A percentile compares a stretch with the other conserved stretches of the same genome.
Conservation (phyloP, 306 rosid genomes). For the Senna siamea region DNA sequence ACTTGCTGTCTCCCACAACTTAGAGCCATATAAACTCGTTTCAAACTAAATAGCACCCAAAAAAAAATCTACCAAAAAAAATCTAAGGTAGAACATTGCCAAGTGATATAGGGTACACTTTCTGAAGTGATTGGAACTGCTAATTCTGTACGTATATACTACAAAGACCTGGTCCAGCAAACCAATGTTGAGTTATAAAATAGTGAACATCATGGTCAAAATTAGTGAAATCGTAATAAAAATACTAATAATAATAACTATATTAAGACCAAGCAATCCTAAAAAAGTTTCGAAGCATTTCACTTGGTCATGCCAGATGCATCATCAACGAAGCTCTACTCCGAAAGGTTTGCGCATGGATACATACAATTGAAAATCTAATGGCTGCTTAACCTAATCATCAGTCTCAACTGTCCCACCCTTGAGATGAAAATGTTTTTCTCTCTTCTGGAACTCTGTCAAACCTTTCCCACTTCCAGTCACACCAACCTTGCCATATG, state of each 20-base stretch:
- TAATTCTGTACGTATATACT: not conserved
- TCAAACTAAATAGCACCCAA: not conserved
- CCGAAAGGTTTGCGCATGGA: slow-evolving; percentile 33
- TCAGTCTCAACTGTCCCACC: slow-evolving; percentile 81
- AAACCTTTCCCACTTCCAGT: slow-evolving; percentile 99
- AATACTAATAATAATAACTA: not conserved
- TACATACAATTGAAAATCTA: slow-evolving; percentile 35
- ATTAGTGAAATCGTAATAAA: not conserved
- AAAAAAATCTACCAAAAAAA: too few relatives aligned
- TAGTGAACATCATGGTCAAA: not conserved
- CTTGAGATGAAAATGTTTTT: slow-evolving; percentile 94
- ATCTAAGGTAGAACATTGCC: not conserved
- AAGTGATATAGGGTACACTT: not conserved
- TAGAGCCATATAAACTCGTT: not conserved
- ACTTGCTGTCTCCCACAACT: not conserved
- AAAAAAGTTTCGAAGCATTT: slow-evolving; percentile 28
- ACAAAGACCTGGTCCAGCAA: not conserved
- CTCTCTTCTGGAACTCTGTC: slow-evolving; percentile 96
- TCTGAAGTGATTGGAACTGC: not conserved
- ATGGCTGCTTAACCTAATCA: slow-evolving; percentile 51
- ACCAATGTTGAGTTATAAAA: not conserved
- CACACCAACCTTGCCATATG: slow-evolving; percentile 95
- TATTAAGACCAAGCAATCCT: slow-evolving; percentile 14
- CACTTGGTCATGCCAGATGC: slow-evolving; percentile 18
- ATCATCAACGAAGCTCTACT: slow-evolving; percentile 25